Percentiles rank a stretch among this genome's conserved stretches.
Evolutionary conservation across 108 stramenopile species (phyloP).

Genomic region (Fragilariopsis cylindrus): DNA sequence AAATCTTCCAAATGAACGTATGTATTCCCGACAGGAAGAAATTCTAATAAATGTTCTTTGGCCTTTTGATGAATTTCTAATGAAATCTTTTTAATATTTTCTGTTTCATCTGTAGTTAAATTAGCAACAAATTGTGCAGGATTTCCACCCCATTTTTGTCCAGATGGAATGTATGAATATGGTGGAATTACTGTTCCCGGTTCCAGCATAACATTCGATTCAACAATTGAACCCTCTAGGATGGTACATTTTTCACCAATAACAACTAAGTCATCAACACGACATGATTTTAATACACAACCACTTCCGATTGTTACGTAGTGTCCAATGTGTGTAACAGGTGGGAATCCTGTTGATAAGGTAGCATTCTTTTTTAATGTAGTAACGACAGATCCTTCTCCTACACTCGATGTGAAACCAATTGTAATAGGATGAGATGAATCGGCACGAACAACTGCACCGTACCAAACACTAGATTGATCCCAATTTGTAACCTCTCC

Average conservation of each 20-base stretch:
- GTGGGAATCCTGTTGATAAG: constrained; percentile 78
- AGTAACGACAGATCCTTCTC: constrained; percentile 89
- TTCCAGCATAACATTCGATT: constrained; percentile 81
- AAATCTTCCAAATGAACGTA: constrained; percentile 90
- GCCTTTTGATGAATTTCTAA: constrained; percentile 64
- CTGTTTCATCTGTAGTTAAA: constrained; percentile 74
- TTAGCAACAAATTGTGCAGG: constrained; percentile 80
- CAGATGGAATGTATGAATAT: constrained; percentile 82
- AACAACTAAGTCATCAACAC: constrained; percentile 79
- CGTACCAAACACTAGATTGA: constrained; percentile 96
- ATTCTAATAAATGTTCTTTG: constrained; percentile 86
- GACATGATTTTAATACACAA: constrained; percentile 80
- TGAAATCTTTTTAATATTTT: constrained; percentile 65
- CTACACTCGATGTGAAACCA: constrained; percentile 81
- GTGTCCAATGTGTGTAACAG: constrained; percentile 83
- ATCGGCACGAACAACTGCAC: constrained; percentile 94
- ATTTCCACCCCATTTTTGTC: constrained; percentile 93
- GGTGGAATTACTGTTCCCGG: constrained; percentile 90
- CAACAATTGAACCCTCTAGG: constrained; percentile 86
- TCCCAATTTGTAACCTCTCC: constrained; percentile 96
- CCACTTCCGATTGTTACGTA: constrained; percentile 81
- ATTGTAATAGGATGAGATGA: constrained; percentile 79
- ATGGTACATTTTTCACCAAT: constrained; percentile 90
- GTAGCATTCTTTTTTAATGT: constrained; percentile 65
- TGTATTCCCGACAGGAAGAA: constrained; percentile 84